phyloP scores from a whole-genome alignment of 495 filamentous ascomycete genomes.

The Aspergillus hancockii region DNA sequence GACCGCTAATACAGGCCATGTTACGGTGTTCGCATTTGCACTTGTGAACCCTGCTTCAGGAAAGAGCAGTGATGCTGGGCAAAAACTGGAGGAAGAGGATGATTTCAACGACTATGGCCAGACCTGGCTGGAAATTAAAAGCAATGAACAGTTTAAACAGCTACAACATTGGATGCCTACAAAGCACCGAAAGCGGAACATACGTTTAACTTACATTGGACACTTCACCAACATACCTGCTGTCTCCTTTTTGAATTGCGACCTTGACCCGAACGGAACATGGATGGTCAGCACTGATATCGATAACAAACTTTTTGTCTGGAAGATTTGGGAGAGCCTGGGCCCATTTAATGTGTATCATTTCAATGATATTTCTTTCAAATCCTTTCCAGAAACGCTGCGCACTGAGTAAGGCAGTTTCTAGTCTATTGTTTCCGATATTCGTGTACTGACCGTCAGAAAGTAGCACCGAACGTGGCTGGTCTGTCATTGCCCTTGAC shows the following conservation, averaged over 20 bases:
- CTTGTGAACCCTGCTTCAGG: slow-evolving; percentile 43
- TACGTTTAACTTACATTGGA: slow-evolving; percentile 43
- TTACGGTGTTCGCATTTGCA: slow-evolving; percentile 75
- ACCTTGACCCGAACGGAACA: slow-evolving; percentile 60
- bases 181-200: slow-evolving; percentile 39
- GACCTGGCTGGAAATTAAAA: slow-evolving; percentile 39
- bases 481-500: slow-evolving; percentile 53
- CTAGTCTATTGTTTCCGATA: background rate
- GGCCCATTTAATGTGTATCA: slow-evolving; percentile 30
- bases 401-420: slow-evolving; percentile 22
- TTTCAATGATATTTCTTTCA: slow-evolving; percentile 27
- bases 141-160: slow-evolving; percentile 24
- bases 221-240: slow-evolving; percentile 73
- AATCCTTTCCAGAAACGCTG: slow-evolving; percentile 18
- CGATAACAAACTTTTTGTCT: slow-evolving; percentile 60
- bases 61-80: slow-evolving; percentile 22
- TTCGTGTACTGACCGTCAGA: slow-evolving; percentile 10
- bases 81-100: slow-evolving; percentile 21
- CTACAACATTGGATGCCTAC: slow-evolving; percentile 33
- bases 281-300: slow-evolving; percentile 80
- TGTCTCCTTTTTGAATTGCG: slow-evolving; percentile 69
- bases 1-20: slow-evolving; percentile 67
- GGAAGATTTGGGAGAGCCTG: slow-evolving; percentile 61
- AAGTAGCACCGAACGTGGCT: slow-evolving; percentile 37
- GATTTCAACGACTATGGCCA: slow-evolving; percentile 31